phyloP scores from a whole-genome alignment of 2,329 filamentous ascomycete genomes.

The Colletotrichum cordylinicola region DNA sequence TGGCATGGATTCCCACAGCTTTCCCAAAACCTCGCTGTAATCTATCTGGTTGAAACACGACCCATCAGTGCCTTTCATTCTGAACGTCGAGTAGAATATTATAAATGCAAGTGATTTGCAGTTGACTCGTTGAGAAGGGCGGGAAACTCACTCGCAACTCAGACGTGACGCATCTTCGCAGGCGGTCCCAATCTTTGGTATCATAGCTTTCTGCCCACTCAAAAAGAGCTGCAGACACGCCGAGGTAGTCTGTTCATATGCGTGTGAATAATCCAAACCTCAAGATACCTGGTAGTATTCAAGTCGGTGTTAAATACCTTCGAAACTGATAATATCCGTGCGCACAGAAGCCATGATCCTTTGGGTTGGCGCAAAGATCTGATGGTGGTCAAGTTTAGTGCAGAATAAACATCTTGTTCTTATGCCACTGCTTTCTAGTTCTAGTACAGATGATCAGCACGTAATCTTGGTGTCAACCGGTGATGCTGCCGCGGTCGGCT shows the following conservation, averaged over 20 bases:
- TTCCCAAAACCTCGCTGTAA: constrained; percentile 69
- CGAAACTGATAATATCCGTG: not conserved
- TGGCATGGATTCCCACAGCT: constrained; percentile 66
- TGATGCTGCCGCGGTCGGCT: not conserved
- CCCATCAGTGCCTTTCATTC: not conserved
- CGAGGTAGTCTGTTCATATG: constrained; percentile 51
- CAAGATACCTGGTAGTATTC: not conserved
- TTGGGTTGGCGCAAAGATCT: not conserved
- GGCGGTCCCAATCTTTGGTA: constrained; percentile 67
- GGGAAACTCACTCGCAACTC: constrained; percentile 51
- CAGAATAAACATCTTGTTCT: not conserved
- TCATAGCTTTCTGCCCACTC: constrained; percentile 72
- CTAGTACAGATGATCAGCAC: not conserved
- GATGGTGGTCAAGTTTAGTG: not conserved
- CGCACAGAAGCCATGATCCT: not conserved
- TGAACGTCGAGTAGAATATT: not conserved
- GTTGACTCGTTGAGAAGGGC: constrained; percentile 46
- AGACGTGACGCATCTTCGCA: constrained; percentile 57
- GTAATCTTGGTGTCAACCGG: not conserved
- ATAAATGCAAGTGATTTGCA: constrained; percentile 38
- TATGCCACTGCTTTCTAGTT: not conserved
- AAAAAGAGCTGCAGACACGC: constrained; percentile 54
- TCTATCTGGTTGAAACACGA: constrained; percentile 58
- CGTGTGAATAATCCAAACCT: not conserved
- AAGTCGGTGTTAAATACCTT: not conserved